Conservation (phyloP, 1,284 basidiomycete species). For the Agaricales sp. region DNA sequence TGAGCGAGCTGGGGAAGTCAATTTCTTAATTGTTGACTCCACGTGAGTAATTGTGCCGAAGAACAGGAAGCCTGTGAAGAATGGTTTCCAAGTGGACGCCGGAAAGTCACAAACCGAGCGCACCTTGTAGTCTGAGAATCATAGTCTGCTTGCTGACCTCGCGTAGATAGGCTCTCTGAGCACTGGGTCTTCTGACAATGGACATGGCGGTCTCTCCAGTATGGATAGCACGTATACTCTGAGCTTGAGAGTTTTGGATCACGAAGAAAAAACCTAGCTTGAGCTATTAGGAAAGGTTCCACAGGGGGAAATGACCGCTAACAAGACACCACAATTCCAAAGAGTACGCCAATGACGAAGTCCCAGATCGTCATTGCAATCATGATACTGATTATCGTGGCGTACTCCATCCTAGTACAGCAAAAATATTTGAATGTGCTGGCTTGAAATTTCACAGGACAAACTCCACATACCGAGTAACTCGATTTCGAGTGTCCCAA, state of each 20-base stretch:
- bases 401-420: conserved; percentile 55
- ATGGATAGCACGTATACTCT: conserved; percentile 75
- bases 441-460: not conserved
- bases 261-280: conserved; percentile 86
- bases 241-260: conserved; percentile 78
- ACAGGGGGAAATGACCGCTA: conserved; percentile 17
- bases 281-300: conserved; percentile 8
- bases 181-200: conserved; percentile 83
- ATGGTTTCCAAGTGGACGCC: not conserved
- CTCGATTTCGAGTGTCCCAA: conserved; percentile 91
- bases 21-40: conserved; percentile 68
- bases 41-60: conserved; percentile 92
- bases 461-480: conserved; percentile 50
- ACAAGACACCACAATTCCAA: conserved; percentile 90
- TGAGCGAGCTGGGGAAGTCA: conserved; percentile 70
- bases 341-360: conserved; percentile 90
- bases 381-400: conserved; percentile 75
- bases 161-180: conserved; percentile 84
- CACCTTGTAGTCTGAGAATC: conserved; percentile 82
- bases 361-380: conserved; percentile 91
- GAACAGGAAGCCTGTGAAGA: conserved; percentile 87
- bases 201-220: conserved; percentile 79
- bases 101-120: conserved; percentile 7
- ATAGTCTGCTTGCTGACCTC: conserved; percentile 90
- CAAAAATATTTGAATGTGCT: not conserved